Conservation (phyloP, 371 early-diverging fungal species). For the Lichtheimia hyalospora region DNA sequence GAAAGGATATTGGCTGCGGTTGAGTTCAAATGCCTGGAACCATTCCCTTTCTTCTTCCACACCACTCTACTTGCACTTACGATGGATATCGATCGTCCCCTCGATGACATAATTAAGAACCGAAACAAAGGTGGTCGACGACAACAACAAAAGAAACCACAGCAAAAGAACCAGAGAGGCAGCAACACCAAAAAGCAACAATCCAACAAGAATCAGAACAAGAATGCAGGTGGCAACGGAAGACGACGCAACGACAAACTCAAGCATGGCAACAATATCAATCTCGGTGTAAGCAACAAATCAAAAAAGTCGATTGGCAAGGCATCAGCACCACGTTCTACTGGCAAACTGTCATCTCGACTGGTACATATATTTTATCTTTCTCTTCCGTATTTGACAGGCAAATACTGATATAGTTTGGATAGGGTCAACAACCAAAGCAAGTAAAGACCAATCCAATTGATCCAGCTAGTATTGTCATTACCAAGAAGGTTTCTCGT, state of each 20-base stretch:
- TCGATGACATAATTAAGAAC: constrained; percentile 29
- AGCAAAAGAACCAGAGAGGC: not conserved
- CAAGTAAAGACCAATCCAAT: not conserved
- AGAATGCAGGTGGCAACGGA: not conserved
- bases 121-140: constrained; percentile 1
- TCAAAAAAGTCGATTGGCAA: not conserved
- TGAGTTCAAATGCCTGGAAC: too few relatives aligned
- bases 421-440: not conserved
- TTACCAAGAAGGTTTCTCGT: constrained; percentile 12
- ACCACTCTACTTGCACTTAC: too few relatives aligned
- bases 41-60: too few relatives aligned
- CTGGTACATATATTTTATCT: not conserved
- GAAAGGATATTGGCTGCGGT: too few relatives aligned
- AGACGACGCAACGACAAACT: not conserved
- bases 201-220: not conserved
- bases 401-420: not conserved
- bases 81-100: constrained; percentile 22
- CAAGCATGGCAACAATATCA: not conserved
- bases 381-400: not conserved
- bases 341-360: not conserved
- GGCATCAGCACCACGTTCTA: not conserved
- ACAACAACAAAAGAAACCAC: not conserved
- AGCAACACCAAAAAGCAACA: constrained; percentile 4
- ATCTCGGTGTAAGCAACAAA: not conserved
- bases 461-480: constrained; percentile 19